Evolutionary conservation across 805 yeast species (phyloP).

Genomic region (Cyberlindnera sargentensis): DNA sequence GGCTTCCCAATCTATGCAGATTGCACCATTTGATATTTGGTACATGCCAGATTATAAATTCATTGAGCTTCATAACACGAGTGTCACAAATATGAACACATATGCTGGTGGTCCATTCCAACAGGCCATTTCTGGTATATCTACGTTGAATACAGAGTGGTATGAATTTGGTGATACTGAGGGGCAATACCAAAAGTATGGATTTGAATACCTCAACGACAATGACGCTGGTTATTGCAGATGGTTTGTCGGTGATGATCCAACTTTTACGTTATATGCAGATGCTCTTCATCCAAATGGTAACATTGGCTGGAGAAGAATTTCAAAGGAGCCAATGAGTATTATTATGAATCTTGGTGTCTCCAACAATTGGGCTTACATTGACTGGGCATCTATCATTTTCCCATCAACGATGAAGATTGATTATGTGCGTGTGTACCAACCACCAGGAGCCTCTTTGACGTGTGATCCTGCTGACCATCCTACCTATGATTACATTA

Average conservation of each 20-base stretch:
- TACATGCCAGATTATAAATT: conserved; percentile 83
- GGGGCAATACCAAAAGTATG: conserved; percentile 61
- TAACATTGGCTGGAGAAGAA: conserved; percentile 74
- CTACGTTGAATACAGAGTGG: conserved; percentile 79
- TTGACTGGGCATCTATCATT: conserved; percentile 74
- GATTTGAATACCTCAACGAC: conserved; percentile 72
- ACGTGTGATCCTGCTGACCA: conserved; percentile 84
- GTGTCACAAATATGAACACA: conserved; percentile 74
- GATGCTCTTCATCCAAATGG: conserved; percentile 85
- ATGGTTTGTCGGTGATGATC: conserved; percentile 81
- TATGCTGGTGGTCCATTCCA: conserved; percentile 93
- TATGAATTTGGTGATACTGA: conserved; percentile 55
- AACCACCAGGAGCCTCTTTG: conserved; percentile 57
- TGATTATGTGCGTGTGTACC: conserved; percentile 90
- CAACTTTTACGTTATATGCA: conserved; percentile 69
- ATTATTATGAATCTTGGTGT: conserved; percentile 82
- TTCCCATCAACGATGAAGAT: conserved; percentile 76
- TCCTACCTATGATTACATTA: conserved; percentile 83
- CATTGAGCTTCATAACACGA: conserved; percentile 60
- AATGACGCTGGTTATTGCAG: conserved; percentile 64
- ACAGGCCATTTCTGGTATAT: conserved; percentile 81
- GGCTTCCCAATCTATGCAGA: conserved; percentile 87
- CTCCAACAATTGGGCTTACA: conserved; percentile 89
- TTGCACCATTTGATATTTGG: conserved; percentile 95
- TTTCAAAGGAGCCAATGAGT: conserved; percentile 91